Evolutionary conservation across 2,329 filamentous ascomycete genomes (phyloP).

Genomic region (Orbilia oligospora): DNA sequence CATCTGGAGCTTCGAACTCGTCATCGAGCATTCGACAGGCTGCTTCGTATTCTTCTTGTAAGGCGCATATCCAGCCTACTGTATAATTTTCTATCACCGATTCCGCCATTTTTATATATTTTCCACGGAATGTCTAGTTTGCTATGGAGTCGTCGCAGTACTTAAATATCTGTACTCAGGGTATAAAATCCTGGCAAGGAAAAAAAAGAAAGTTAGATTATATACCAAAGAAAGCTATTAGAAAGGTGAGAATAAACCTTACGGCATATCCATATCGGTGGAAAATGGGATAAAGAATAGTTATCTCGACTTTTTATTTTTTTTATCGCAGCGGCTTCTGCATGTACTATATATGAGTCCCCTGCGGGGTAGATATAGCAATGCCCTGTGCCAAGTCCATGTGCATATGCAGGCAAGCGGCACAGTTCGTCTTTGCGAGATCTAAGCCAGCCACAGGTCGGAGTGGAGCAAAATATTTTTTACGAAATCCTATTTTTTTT

Average conservation of each 20-base stretch:
- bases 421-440: background rate
- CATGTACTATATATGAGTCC: background rate
- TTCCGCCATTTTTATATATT: background rate
- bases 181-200: too few relatives aligned
- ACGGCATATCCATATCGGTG: too few relatives aligned
- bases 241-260: too few relatives aligned
- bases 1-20: background rate
- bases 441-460: too few relatives aligned
- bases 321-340: too few relatives aligned
- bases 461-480: too few relatives aligned
- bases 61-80: constrained; percentile 58
- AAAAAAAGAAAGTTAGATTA: background rate
- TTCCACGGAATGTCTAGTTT: background rate
- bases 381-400: background rate
- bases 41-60: constrained; percentile 45
- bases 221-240: background rate
- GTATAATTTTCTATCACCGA: constrained; percentile 10
- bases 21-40: constrained; percentile 47
- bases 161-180: too few relatives aligned
- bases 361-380: background rate
- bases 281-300: too few relatives aligned
- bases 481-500: too few relatives aligned
- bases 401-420: background rate
- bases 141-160: too few relatives aligned
- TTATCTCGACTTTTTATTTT: too few relatives aligned